A percentile compares a stretch with the other conserved stretches of the same genome.
Evolutionary conservation across 169 alveolate genomes (phyloP).

Genomic region (Cryptosporidium ubiquitum): DNA sequence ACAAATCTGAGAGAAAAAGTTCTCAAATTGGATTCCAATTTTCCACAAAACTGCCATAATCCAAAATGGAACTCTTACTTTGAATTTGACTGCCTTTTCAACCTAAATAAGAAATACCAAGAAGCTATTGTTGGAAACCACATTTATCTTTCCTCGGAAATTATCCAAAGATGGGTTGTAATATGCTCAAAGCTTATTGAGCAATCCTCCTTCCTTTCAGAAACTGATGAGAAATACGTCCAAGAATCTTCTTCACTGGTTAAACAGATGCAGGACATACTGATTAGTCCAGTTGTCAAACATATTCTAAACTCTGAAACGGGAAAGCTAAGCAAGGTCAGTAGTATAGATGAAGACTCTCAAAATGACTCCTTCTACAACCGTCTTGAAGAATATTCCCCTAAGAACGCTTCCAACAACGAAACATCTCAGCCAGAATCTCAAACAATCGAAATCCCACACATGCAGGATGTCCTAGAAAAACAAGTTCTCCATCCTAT

Average conservation of each 20-base stretch:
- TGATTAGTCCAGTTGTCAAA: constrained; percentile 20
- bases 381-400: constrained; percentile 4
- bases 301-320: constrained; percentile 9
- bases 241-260: constrained; percentile 9
- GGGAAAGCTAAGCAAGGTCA: not conserved
- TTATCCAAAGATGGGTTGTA: constrained; percentile 50
- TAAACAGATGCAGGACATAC: constrained; percentile 42
- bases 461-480: not conserved
- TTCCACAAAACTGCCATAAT: constrained; percentile 51
- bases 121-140: constrained; percentile 1
- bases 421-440: not conserved
- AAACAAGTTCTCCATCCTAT: not conserved
- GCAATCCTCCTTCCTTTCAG: constrained; percentile 20
- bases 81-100: constrained; percentile 1
- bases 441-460: not conserved
- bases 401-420: not conserved
- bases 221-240: constrained; percentile 7
- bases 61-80: constrained; percentile 64
- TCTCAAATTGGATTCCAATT: constrained; percentile 15
- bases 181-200: constrained; percentile 43
- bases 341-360: not conserved
- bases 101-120: constrained; percentile 33
- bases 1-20: constrained; percentile 20
- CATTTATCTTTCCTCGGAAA: constrained; percentile 15
- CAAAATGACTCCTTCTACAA: not conserved